Conservation (phyloP, 495 filamentous ascomycete species). For the Penicillium coprophilum region DNA sequence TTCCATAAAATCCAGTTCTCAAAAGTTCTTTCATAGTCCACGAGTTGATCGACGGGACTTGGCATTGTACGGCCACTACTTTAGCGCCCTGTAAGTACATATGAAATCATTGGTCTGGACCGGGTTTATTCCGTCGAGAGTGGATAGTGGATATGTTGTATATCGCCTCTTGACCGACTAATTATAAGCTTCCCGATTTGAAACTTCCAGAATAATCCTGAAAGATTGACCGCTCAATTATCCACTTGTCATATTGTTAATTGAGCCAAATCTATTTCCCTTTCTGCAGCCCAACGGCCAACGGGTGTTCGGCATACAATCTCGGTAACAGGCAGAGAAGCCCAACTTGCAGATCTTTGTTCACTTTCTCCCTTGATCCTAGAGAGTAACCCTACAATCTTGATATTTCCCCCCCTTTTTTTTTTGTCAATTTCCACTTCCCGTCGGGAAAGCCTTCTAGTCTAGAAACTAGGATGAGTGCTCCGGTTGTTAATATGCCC, state of each 20-base stretch:
- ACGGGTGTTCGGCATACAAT: slow-evolving; percentile 22
- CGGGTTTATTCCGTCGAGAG: too few relatives aligned
- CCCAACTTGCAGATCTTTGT: slow-evolving; percentile 15
- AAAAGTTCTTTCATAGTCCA: neutral
- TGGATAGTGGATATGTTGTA: too few relatives aligned
- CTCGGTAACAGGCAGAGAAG: slow-evolving; percentile 11
- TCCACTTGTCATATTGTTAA: slow-evolving; percentile 19
- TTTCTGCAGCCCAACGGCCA: slow-evolving; percentile 18
- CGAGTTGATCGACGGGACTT: slow-evolving; percentile 1
- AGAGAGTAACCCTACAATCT: slow-evolving; percentile 14
- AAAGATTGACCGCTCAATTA: slow-evolving; percentile 18
- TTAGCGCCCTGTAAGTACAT: slow-evolving; percentile 1
- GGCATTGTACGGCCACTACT: slow-evolving; percentile 3
- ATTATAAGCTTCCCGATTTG: neutral
- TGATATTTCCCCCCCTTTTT: slow-evolving; percentile 22
- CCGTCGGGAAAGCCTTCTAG: slow-evolving; percentile 16
- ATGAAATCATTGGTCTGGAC: slow-evolving; percentile 17
- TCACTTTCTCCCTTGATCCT: slow-evolving; percentile 9
- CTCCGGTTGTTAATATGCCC: slow-evolving; percentile 19
- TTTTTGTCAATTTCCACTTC: too few relatives aligned
- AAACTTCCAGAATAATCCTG: slow-evolving; percentile 7
- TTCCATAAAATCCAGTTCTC: neutral
- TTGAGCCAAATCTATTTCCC: neutral
- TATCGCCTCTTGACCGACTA: slow-evolving; percentile 20
- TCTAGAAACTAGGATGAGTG: slow-evolving; percentile 14